Evolutionary conservation across 345 rosid genomes (phyloP).

Genomic region (Populus ilicifolia): DNA sequence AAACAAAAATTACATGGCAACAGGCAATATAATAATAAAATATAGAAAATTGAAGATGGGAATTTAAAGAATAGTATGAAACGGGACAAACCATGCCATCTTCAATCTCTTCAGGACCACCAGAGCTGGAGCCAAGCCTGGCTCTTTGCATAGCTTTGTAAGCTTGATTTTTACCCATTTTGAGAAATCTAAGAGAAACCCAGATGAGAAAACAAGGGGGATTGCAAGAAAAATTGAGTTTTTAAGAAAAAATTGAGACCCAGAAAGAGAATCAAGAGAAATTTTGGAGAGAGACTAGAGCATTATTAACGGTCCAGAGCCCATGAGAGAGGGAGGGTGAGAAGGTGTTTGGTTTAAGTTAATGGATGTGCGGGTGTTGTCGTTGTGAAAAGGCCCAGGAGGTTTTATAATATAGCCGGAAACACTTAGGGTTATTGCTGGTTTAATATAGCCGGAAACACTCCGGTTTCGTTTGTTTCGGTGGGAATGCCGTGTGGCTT

Average conservation of each 20-base stretch:
- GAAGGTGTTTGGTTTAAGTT: background rate
- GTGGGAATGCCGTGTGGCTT: too few relatives aligned
- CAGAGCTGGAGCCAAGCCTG: conserved; percentile 79
- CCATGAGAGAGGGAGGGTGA: background rate
- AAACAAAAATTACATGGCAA: background rate
- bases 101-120: conserved; percentile 78
- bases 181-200: conserved; percentile 18
- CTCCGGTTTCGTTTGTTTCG: too few relatives aligned
- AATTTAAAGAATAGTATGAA: conserved; percentile 38
- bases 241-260: background rate
- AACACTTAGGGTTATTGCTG: background rate
- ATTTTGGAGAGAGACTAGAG: background rate
- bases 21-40: too few relatives aligned
- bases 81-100: conserved; percentile 99
- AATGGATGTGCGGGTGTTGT: background rate
- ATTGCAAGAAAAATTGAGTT: background rate
- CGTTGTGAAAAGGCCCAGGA: background rate
- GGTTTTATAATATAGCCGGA: background rate
- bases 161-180: conserved; percentile 98
- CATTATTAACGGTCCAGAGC: conserved; percentile 17
- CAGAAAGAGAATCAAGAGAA: background rate
- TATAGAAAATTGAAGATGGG: background rate
- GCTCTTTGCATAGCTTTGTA: conserved; percentile 99
- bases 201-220: conserved; percentile 7
- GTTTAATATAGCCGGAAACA: too few relatives aligned